Base-by-base conservation (phyloP, 192 early-diverging fungal species). In the Entomortierella parvispora region DNA sequence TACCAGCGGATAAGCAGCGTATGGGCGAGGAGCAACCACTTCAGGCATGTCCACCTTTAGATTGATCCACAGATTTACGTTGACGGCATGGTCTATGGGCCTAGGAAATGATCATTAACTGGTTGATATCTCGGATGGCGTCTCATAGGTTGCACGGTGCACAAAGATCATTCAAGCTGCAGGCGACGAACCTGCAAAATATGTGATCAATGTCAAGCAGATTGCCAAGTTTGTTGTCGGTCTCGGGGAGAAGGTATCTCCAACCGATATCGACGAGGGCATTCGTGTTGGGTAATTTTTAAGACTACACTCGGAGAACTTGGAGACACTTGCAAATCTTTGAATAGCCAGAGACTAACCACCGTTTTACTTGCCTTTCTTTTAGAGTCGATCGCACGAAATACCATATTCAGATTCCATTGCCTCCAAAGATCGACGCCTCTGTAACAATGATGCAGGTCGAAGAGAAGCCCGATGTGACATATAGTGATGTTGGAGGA, bases 391-490 rank as follows among this genome's bases (percentile, higher is more conserved):
- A 99, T 81, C 94, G 98, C 46, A 93, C 87, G 69, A 99, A 99
- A 81, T 99, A 98, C 83, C 98, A 99, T 83, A 99, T 99, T 66
- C 96, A 99, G 80, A 92, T 99, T 58, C 98, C 98, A 51, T 85
- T 99, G 34, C 98, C 98, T 48, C 98, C 98, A 71, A 96, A 94
- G 86, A 99, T 99, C 58, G 98, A 99, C 79, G 94, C 98, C 26
- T 93, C 96, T 0, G 94, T 94, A 46, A 99, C 98, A 12, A 99
- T 99, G 98, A 99, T 99, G 98, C 96, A 98, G 81, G 96, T 99
- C 31, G 98, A 99, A 79, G 98, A 99, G 81, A 99, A 99, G 82
- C 98, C 98, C 3, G 98, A 99, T 86, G 96, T 99, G n/a, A 99
- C 98, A 11, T 99, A 99, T 66, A 88, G 89, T 51, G 97, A 99